A percentile compares a stretch with the other conserved stretches of the same genome.
Conservation (phyloP, 202 grass and related monocot species). For the Eragrostis tef region DNA sequence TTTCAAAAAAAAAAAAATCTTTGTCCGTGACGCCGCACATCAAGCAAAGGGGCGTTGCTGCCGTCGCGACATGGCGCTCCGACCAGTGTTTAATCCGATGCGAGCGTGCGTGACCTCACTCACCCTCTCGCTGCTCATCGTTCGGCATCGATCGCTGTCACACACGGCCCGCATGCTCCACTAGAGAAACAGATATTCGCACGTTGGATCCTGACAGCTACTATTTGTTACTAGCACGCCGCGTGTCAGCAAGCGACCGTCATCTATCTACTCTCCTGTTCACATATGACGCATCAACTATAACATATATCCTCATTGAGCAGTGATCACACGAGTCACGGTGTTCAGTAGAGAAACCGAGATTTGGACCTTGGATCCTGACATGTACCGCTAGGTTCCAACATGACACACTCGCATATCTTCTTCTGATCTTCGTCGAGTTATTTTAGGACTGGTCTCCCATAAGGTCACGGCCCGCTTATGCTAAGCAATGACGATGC, state of each 20-base stretch:
- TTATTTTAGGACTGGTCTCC: background rate
- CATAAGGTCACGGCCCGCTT: background rate
- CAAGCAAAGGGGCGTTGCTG: conserved; percentile 16
- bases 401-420: background rate
- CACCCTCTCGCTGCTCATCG: too few relatives aligned
- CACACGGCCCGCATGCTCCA: conserved; percentile 37
- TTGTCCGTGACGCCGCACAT: too few relatives aligned
- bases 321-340: too few relatives aligned
- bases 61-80: background rate
- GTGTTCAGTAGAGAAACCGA: background rate
- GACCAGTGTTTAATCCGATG: background rate
- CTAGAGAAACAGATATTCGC: conserved; percentile 40
- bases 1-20: too few relatives aligned
- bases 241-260: background rate
- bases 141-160: conserved; percentile 16
- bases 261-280: background rate
- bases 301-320: too few relatives aligned
- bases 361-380: background rate
- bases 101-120: background rate
- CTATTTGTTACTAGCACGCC: background rate
- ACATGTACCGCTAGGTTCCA: too few relatives aligned
- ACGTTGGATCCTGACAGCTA: conserved; percentile 42
- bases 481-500: background rate
- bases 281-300: background rate
- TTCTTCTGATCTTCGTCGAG: background rate